A percentile compares a stretch with the other conserved stretches of the same genome.
These are phyloP conservation scores for Mycosphaerella sp. DNA, from an alignment of 2,329 filamentous ascomycete species.

Conservation along the genomic window DNA sequence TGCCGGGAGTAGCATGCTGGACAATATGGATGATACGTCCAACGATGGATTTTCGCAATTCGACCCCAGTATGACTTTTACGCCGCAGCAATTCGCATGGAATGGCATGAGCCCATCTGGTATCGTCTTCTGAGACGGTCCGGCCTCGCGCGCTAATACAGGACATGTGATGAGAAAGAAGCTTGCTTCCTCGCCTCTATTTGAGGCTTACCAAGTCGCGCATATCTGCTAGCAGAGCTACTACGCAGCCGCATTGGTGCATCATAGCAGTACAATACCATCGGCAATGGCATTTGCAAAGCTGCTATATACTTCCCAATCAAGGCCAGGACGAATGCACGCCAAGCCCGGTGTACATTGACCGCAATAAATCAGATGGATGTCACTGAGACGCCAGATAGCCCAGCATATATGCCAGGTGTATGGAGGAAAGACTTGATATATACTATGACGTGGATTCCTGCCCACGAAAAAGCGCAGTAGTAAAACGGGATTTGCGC, in stretches of 20 bases:
- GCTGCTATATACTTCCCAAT: conserved; percentile 33
- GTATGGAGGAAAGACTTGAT: conserved; percentile 34
- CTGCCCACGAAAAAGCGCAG: conserved; percentile 45
- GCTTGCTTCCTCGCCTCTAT: not conserved
- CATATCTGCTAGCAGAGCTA: conserved; percentile 32
- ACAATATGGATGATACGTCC: conserved; percentile 28
- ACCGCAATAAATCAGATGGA: conserved; percentile 37
- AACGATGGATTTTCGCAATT: conserved; percentile 28
- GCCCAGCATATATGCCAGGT: conserved; percentile 39
- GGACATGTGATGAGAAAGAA: conserved; percentile 30
- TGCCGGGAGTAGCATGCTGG: conserved; percentile 26
- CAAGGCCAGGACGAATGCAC: conserved; percentile 41
- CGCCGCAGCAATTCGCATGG: conserved; percentile 25
- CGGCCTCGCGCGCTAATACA: conserved; percentile 33
- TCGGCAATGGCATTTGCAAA: conserved; percentile 21
- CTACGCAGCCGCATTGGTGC: conserved; percentile 19
- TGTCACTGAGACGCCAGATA: conserved; percentile 35
- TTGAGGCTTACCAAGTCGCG: conserved; percentile 4
- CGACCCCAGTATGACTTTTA: conserved; percentile 26
- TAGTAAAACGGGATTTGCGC: conserved; percentile 21
- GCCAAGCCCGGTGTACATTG: conserved; percentile 38
- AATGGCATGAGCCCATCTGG: conserved; percentile 24
- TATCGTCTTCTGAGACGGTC: conserved; percentile 22
- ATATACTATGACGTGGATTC: conserved; percentile 39
- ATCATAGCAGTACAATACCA: conserved; percentile 23